Conservation (phyloP, 2,329 filamentous ascomycete genomes). For the Fusarium xyrophilum region DNA sequence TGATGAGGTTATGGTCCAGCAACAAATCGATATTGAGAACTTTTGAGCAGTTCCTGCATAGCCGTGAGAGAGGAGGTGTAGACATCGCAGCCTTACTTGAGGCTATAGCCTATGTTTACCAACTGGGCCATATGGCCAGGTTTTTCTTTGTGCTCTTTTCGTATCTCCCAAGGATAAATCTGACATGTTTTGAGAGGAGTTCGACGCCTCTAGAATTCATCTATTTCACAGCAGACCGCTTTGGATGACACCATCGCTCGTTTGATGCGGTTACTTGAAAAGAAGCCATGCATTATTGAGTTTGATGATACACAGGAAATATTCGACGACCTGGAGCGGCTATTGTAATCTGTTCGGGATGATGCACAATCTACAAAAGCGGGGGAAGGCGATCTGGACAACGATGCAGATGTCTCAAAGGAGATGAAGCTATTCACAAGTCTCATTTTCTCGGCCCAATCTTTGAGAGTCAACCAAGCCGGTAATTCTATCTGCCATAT, state of each 20-base stretch:
- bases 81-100: not conserved
- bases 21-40: not conserved
- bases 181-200: too few relatives aligned
- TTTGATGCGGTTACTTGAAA: not conserved
- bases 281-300: not conserved
- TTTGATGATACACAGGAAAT: not conserved
- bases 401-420: not conserved
- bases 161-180: too few relatives aligned
- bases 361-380: accelerated
- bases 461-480: not conserved
- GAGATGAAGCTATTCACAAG: not conserved
- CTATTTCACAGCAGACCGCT: accelerated
- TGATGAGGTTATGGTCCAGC: not conserved
- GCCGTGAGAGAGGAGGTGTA: not conserved
- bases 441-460: accelerated
- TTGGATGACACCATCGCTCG: not conserved
- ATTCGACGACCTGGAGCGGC: accelerated
- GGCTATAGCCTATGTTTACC: too few relatives aligned
- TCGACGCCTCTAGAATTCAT: too few relatives aligned
- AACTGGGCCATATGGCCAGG: not conserved
- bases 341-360: not conserved
- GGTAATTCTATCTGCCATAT: not conserved
- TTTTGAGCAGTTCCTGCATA: not conserved
- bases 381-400: accelerated
- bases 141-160: too few relatives aligned